Base-by-base conservation (phyloP, 768 basidiomycete species). In the Xerocomus spinulosus region DNA sequence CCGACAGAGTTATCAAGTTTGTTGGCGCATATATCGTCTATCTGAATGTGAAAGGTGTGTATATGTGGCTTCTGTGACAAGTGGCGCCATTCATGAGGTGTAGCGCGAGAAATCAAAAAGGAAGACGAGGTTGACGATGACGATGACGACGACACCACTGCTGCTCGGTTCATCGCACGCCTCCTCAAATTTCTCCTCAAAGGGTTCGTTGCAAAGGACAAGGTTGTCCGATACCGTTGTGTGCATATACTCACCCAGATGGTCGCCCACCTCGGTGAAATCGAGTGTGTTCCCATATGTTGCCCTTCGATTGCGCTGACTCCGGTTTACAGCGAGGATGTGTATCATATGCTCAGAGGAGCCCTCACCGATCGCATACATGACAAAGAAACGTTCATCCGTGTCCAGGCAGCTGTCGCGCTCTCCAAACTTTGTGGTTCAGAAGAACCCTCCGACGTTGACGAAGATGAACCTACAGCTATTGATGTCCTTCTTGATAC, bases 121-220 rank as follows among this genome's bases (percentile, higher is more conserved):
- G 59, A 61, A 17, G 66, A 58, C 14, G 68, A 67, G 2, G 64
- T 65, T 9, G 73, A 76, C 14, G 75, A 78, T 10, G 73, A 76
- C 13, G 72, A 78, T 10, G 79, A 82, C 15, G 83, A 87, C 20
- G 85, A 89, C 4, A 86, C 84, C 0, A 67, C 82, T 0, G 75
- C 81, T 0, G 76, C 88, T 0, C 74, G 90, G 51, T 88, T 94
- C 58, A 71, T 85, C 2, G 68, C 78, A 4, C 74, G 79, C 33
- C 69, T 92, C 8, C 70, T 93, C 35, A 77, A 77, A 40, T 90
- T 82, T 59, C 74, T 95, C 24, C 69, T 92, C 50, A 76, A 76
- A 49, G 93, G 92, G 3, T 91, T 92, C 65, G 57, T 72, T 15
- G 84, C 92, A 4, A 95, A 92, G 64, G 91, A 95, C 70, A 97